Evolutionary conservation across 805 yeast species (phyloP), one percentile per base, ranked within the genome.

Genomic region (Maudiozyma turicensis): DNA sequence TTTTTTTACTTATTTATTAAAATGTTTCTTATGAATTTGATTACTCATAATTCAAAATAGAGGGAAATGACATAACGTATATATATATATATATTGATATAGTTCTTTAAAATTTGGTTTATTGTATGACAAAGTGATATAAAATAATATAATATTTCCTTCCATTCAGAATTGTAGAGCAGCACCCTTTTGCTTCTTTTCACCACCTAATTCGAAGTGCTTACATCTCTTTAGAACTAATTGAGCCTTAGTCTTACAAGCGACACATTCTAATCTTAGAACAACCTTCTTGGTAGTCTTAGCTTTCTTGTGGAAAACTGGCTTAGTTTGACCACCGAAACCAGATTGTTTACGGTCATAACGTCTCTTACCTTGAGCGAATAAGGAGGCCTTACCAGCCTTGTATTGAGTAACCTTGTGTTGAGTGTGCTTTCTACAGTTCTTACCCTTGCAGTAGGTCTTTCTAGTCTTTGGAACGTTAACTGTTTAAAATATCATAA

Each of bases 241-340:
- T 82, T 93, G 99, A 70, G 95, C 84, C 86, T 89, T 93, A 80
- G 96, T 86, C 89, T 93, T 93, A 81, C 99, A 93, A 68, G 75
- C 81, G 68, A 90, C 88, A 86, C 99, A 93, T 82, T 93, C 99
- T 72, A 93, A 84, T 82, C 97, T 91, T 73, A 93, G 85, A 63
- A 93, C 99, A 74, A 93, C 95, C 86, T 93, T 93, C 89, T 93
- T 93, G 82, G 99, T 93, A 67, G 98, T 93, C 89, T 93, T 93
- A 70, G 99, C 99, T 79, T 93, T 93, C 87, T 93, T 93, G 86
- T 89, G 98, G 97, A 93, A 93, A 79, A 93, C 85, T 73, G 84
- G 99, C 83, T 89, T 93, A 79, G 99, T 93, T 82, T 93, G 99
- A 87, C 99, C 99, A 87, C 99, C 99, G 80, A 82, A 93, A 89